A percentile compares a stretch with the other conserved stretches of the same genome.
phyloP scores from a whole-genome alignment of 768 basidiomycete species.

The Phylloporus sp. region DNA sequence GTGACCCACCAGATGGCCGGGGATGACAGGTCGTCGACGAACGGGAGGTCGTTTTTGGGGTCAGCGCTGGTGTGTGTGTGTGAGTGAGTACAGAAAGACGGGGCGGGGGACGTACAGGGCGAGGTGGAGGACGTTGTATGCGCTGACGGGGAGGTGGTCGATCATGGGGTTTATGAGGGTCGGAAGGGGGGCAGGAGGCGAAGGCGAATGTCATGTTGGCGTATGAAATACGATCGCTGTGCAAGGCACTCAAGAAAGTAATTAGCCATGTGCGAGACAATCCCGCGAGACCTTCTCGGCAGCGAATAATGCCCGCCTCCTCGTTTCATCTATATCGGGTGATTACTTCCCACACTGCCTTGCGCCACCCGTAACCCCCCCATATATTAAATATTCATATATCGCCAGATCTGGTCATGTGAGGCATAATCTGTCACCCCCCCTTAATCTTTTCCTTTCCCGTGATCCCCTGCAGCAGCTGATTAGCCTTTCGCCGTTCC shows the following conservation, averaged over 20 bases:
- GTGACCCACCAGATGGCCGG: slow-evolving; percentile 45
- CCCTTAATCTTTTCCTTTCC: slow-evolving; percentile 38
- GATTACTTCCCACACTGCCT: neutral
- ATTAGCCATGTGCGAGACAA: slow-evolving; percentile 27
- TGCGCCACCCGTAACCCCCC: slow-evolving; percentile 18
- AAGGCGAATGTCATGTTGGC: neutral
- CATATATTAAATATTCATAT: slow-evolving; percentile 1
- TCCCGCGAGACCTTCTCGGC: slow-evolving; percentile 33
- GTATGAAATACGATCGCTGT: slow-evolving; percentile 34
- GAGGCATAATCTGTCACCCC: slow-evolving; percentile 32
- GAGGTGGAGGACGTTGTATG: slow-evolving; percentile 62
- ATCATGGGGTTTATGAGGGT: slow-evolving; percentile 46
- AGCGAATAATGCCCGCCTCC: slow-evolving; percentile 34
- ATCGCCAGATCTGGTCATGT: slow-evolving; percentile 26
- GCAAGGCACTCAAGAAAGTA: slow-evolving; percentile 31
- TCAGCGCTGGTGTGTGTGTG: slow-evolving; percentile 29
- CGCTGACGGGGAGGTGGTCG: slow-evolving; percentile 50
- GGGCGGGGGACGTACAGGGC: slow-evolving; percentile 40
- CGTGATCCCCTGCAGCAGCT: slow-evolving; percentile 57
- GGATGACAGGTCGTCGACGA: slow-evolving; percentile 47
- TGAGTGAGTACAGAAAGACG: slow-evolving; percentile 4
- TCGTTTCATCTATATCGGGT: neutral
- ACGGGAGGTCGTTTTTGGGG: slow-evolving; percentile 40
- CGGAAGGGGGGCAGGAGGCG: slow-evolving; percentile 4
- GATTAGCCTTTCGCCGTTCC: slow-evolving; percentile 80